phyloP scores from a whole-genome alignment of 768 basidiomycete genomes.

The Crassisporium funariophilum region DNA sequence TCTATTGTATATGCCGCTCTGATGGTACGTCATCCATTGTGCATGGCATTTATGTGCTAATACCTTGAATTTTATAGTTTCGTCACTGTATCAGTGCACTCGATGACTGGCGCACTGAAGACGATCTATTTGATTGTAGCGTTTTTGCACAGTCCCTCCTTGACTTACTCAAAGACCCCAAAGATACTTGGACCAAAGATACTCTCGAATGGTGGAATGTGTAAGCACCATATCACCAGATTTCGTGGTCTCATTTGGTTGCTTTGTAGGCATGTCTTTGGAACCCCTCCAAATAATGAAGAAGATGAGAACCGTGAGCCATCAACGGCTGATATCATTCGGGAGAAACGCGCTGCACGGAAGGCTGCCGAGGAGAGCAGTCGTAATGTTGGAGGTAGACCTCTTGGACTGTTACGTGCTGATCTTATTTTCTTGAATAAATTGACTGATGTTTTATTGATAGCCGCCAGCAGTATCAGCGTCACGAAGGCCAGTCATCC shows the following conservation, averaged over 20 bases:
- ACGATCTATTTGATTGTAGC: slow-evolving; percentile 3
- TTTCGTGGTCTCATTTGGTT: not conserved
- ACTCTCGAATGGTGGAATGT: slow-evolving; percentile 4
- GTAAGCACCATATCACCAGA: not conserved
- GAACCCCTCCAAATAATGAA: not conserved
- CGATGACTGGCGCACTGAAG: slow-evolving; percentile 7
- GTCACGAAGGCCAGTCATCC: not conserved
- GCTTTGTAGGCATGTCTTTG: slow-evolving; percentile 2
- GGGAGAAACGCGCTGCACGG: not conserved
- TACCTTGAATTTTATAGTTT: not conserved
- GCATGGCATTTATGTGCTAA: not conserved
- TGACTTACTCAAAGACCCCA: not conserved
- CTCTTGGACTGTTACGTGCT: not conserved
- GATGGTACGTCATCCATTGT: not conserved
- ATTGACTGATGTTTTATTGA: not conserved
- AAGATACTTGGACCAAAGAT: slow-evolving; percentile 1
- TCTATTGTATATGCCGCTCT: slow-evolving; percentile 3
- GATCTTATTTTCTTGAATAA: not conserved
- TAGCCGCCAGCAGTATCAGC: not conserved
- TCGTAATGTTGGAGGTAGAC: not conserved
- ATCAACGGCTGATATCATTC: not conserved
- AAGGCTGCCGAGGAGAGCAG: not conserved
- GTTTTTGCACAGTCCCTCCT: not conserved
- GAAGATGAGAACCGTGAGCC: not conserved
- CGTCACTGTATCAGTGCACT: slow-evolving; percentile 6